Conservation (phyloP, 352 stramenopile genomes). For the Globisporangium middletonii region DNA sequence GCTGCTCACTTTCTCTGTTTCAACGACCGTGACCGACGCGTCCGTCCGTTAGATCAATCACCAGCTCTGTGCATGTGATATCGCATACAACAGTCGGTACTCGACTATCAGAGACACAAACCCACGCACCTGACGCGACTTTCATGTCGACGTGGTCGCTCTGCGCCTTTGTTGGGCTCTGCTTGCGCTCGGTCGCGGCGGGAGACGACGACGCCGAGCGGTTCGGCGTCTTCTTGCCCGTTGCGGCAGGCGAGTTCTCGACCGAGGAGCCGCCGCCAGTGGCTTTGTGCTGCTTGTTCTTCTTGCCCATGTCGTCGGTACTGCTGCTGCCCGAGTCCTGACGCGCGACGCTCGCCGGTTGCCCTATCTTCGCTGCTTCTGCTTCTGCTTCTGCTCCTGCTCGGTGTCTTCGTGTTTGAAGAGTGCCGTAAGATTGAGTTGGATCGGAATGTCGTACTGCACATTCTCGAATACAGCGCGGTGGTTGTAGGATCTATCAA, state of each 20-base stretch:
- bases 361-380: conserved; percentile 20
- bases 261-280: conserved; percentile 3
- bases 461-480: too few relatives aligned
- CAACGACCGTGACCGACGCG: neutral
- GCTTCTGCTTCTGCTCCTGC: neutral
- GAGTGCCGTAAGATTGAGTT: too few relatives aligned
- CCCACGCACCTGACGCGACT: conserved; percentile 22
- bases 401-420: too few relatives aligned
- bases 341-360: conserved; percentile 21
- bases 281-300: conserved; percentile 39
- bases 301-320: conserved; percentile 45
- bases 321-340: neutral
- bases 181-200: conserved; percentile 13
- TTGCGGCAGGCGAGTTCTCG: conserved; percentile 10
- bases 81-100: neutral
- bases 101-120: neutral
- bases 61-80: neutral
- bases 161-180: conserved; percentile 18
- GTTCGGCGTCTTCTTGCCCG: conserved; percentile 6
- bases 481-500: too few relatives aligned
- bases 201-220: conserved; percentile 13
- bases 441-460: too few relatives aligned
- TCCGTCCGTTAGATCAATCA: too few relatives aligned
- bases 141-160: conserved; percentile 22
- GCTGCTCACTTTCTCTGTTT: conserved; percentile 31